Conservation (phyloP, 768 basidiomycete species). For the Mycena vitilis region DNA sequence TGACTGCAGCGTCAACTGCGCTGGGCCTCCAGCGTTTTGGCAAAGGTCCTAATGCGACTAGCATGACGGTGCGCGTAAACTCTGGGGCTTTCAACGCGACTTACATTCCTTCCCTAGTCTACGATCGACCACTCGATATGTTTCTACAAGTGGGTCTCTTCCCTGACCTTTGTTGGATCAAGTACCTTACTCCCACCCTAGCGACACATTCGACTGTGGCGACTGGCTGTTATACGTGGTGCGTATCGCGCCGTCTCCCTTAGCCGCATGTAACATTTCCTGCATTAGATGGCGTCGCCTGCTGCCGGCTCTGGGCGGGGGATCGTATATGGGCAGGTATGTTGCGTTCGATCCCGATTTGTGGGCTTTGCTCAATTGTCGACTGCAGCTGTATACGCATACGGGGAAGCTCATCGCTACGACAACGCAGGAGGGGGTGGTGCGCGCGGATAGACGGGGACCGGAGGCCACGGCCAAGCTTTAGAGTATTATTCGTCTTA, state of each 20-base stretch:
- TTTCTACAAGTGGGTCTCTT: slow-evolving; percentile 73
- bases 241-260: slow-evolving; percentile 40
- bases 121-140: slow-evolving; percentile 73
- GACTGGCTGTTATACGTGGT: slow-evolving; percentile 87
- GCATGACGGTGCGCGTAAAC: slow-evolving; percentile 67
- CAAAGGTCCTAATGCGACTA: slow-evolving; percentile 60
- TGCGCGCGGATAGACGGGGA: slow-evolving; percentile 67
- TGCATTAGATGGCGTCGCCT: slow-evolving; percentile 69
- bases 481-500: not conserved
- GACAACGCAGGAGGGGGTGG: slow-evolving; percentile 83
- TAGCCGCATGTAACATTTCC: not conserved
- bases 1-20: slow-evolving; percentile 63
- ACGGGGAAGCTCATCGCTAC: slow-evolving; percentile 77
- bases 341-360: slow-evolving; percentile 35
- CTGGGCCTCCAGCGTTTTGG: slow-evolving; percentile 64
- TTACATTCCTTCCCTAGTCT: not conserved
- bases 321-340: slow-evolving; percentile 76
- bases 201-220: slow-evolving; percentile 80
- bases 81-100: not conserved
- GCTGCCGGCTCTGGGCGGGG: slow-evolving; percentile 74
- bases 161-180: not conserved
- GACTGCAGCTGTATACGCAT: slow-evolving; percentile 72
- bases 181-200: slow-evolving; percentile 41
- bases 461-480: slow-evolving; percentile 42
- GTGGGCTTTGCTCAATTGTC: slow-evolving; percentile 8